Base-by-base conservation (phyloP, 495 filamentous ascomycete species). In the Apodospora peruviana region DNA sequence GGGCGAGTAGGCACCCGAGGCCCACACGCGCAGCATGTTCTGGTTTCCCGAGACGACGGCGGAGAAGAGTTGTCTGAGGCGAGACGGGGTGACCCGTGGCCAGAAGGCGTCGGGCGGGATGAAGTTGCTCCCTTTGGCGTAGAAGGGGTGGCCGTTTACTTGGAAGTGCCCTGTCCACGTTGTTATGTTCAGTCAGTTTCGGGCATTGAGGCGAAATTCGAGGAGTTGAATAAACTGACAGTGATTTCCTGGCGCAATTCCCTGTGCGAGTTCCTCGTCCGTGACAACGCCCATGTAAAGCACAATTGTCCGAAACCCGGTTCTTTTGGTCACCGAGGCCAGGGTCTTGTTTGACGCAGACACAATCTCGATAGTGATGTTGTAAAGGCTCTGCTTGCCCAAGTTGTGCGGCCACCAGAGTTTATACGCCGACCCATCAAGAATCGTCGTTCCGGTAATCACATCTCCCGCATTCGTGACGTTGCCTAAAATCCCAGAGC, bases 21-120 rank as follows among this genome's bases (percentile, higher is more conserved):
- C 69, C 83, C 83, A 87, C 10, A 85, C 77, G 1, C 82, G 77
- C 4, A 87, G 73, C 83, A 87, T 85, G 56, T 87, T 87, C 58
- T 84, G 81, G 46, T 84, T 80, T 3, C 76, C 82, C 7, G 67
- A 76, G 3, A 78, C 62, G 2, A 77, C 77, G 0, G 78, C 73
- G 40, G 78, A 64, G 47, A 86, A 82, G 8, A 85, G 57, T 29
- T 73, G 71, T 24, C 70, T 61, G 58, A 85, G 78, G 29, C 66
- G 72, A 1, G 60, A 60, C 32, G 72, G 64, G 0, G 81, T 84
- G 5, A 84, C 79, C 9, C 81, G 69, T 0, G 82, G 75, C 82
- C 82, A 86, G 59, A 87, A 86, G 0, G 74, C 71, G 55, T 85
- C 82, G 5, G 81, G 79, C 0, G 83, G 82, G 48, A 86, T 84